phyloP scores from a whole-genome alignment of 352 stramenopile genomes.

The Bremia lactucae region DNA sequence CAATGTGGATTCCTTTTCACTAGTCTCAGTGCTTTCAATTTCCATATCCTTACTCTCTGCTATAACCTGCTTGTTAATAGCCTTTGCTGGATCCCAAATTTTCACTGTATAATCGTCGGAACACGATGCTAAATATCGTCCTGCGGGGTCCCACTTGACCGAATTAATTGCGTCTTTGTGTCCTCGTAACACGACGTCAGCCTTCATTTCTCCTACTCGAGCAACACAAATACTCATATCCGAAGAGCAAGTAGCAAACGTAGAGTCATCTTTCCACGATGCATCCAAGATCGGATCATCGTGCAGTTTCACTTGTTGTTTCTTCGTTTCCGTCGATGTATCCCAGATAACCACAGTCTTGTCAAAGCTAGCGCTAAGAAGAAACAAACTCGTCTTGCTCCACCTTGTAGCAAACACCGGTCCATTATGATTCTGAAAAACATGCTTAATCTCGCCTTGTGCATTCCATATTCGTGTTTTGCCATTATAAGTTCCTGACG shows the following conservation, averaged over 20 bases:
- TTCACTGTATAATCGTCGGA: constrained; percentile 98
- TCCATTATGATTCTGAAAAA: constrained; percentile 77
- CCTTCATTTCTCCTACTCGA: constrained; percentile 66
- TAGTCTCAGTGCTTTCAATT: constrained; percentile 18
- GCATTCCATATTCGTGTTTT: constrained; percentile 74
- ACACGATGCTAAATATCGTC: constrained; percentile 90
- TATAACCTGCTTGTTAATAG: constrained; percentile 13
- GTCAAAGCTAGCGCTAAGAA: constrained; percentile 79
- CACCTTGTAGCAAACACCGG: constrained; percentile 79
- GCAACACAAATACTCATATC: constrained; percentile 89
- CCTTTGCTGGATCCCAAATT: constrained; percentile 86
- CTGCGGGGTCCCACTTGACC: constrained; percentile 95
- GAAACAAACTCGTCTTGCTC: constrained; percentile 62
- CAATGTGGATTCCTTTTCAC: constrained; percentile 11
- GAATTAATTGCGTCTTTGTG: constrained; percentile 98
- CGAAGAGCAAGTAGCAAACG: constrained; percentile 92
- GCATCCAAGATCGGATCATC: constrained; percentile 85
- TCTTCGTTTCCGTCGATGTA: constrained; percentile 83
- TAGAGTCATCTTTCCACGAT: constrained; percentile 90
- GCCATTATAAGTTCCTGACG: constrained; percentile 94
- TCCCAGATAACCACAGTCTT: constrained; percentile 82
- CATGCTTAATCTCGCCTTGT: constrained; percentile 71
- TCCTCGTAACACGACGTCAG: constrained; percentile 80
- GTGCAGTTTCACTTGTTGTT: constrained; percentile 90
- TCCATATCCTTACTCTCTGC: constrained; percentile 19